phyloP scores from a whole-genome alignment of 2,329 filamentous ascomycete genomes.

The Ascochyta pisi region DNA sequence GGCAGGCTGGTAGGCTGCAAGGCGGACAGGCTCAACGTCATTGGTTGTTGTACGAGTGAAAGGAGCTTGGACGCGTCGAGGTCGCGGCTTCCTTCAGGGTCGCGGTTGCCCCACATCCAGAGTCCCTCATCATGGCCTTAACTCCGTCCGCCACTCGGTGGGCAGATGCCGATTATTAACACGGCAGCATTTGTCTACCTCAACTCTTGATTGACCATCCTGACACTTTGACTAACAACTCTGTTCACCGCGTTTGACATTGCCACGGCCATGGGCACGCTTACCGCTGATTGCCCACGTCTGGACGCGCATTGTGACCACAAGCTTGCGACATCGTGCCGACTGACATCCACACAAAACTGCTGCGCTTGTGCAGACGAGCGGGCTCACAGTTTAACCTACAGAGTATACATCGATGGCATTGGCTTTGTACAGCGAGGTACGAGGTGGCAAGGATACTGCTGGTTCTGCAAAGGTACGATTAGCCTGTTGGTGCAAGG shows the following conservation, averaged over 20 bases:
- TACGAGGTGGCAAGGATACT: conserved; percentile 59
- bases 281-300: conserved; percentile 48
- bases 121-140: conserved; percentile 3
- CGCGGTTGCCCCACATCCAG: conserved; percentile 17
- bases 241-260: background rate
- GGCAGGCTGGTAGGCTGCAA: background rate
- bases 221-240: background rate
- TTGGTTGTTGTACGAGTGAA: background rate
- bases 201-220: background rate
- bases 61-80: conserved; percentile 1
- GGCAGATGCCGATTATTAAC: conserved; percentile 1
- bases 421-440: conserved; percentile 58
- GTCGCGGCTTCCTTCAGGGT: conserved; percentile 1
- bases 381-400: conserved; percentile 52
- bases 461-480: conserved; percentile 58
- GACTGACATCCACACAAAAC: conserved; percentile 48
- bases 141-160: conserved; percentile 8
- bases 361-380: conserved; percentile 53
- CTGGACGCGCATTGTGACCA: conserved; percentile 49
- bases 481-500: background rate
- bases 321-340: conserved; percentile 53
- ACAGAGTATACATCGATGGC: conserved; percentile 58
- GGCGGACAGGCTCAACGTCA: background rate
- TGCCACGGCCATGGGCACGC: conserved; percentile 45
- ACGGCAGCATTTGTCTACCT: background rate